Base-by-base conservation (phyloP, 495 filamentous ascomycete genomes). In the Neurospora sp. region DNA sequence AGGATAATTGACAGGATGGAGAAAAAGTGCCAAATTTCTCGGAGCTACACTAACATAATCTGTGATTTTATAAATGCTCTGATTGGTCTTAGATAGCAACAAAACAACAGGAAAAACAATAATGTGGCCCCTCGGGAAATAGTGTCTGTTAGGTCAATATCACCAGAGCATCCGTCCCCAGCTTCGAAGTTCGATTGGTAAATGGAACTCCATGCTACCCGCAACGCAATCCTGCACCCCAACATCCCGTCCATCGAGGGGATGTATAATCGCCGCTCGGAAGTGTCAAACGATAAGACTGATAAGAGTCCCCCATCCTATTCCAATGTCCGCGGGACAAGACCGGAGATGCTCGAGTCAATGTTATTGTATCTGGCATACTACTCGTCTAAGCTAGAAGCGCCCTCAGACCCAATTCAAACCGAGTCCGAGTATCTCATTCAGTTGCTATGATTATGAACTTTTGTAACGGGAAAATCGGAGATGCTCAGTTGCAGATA, bases 281-380 rank as follows among this genome's bases (percentile, higher is more conserved):
- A 37, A 65, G 6, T 65, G 12, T 65, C 53, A 65, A 37, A 65
- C 6, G 53, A 37, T 65, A 65, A 65, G 53, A 35, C 27, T 18
- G 53, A 65, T 65, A 65, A 65, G 53, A 65, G 3, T 37, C 40
- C 27, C 37, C 72, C 18, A 42, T 37, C 27, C 27, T 27, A 71
- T 2, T 22, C 39, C 0, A 72, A 72, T 37, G 39, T 79, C 78
- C 75, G 78, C 76, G 76, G 76, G 75, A 69, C 45, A 22, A 27
- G 53, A 27, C 65, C 75, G 75, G 75, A 76, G 75, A 76, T 76
- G 12, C 73, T 74, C 37, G 12, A 42, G n/a, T 44, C 39, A 16
- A 37, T 12, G 4, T 4, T 31, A 68, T 6, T 22, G 9, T n/a
- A 37, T 68, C 27, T 41, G 70, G 1, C 38, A 53, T 22, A 6